These are phyloP conservation scores for Candida gorgasii DNA, from an alignment of 805 yeast genomes.

Conservation along the genomic window DNA sequence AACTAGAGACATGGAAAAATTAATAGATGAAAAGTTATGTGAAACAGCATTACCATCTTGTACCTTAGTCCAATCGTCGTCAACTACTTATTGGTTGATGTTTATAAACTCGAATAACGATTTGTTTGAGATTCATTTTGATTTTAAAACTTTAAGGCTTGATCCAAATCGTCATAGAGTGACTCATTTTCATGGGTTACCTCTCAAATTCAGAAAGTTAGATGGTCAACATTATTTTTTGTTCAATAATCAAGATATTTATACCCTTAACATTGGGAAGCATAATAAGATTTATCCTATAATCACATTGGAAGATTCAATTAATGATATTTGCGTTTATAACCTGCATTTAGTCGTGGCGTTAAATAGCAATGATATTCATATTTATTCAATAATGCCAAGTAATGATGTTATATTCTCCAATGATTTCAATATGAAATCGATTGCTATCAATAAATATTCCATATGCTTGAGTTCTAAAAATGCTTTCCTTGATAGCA, in stretches of 20 bases:
- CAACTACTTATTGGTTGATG: slow-evolving; percentile 15
- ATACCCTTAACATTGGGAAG: slow-evolving; percentile 14
- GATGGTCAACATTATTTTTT: slow-evolving; percentile 10
- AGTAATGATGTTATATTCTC: slow-evolving; percentile 17
- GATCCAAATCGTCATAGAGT: slow-evolving; percentile 4
- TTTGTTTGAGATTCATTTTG: slow-evolving; percentile 14
- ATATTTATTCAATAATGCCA: slow-evolving; percentile 7
- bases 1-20: slow-evolving; percentile 4
- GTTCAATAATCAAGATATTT: slow-evolving; percentile 15
- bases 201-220: slow-evolving; percentile 16
- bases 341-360: slow-evolving; percentile 12
- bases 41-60: slow-evolving; percentile 16
- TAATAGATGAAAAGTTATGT: not conserved
- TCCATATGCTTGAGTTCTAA: slow-evolving; percentile 20
- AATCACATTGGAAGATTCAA: slow-evolving; percentile 4
- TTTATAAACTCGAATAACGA: slow-evolving; percentile 18
- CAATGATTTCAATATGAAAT: slow-evolving; percentile 19
- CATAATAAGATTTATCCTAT: slow-evolving; percentile 11
- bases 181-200: slow-evolving; percentile 14
- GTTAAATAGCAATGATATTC: slow-evolving; percentile 6
- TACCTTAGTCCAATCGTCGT: slow-evolving; percentile 6
- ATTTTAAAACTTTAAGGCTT: slow-evolving; percentile 7
- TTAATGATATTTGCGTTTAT: slow-evolving; percentile 15
- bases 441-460: slow-evolving; percentile 13
- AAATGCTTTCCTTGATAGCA: slow-evolving; percentile 14